Base-by-base conservation (phyloP, 192 early-diverging fungal genomes). In the Lobosporangium transversale region DNA sequence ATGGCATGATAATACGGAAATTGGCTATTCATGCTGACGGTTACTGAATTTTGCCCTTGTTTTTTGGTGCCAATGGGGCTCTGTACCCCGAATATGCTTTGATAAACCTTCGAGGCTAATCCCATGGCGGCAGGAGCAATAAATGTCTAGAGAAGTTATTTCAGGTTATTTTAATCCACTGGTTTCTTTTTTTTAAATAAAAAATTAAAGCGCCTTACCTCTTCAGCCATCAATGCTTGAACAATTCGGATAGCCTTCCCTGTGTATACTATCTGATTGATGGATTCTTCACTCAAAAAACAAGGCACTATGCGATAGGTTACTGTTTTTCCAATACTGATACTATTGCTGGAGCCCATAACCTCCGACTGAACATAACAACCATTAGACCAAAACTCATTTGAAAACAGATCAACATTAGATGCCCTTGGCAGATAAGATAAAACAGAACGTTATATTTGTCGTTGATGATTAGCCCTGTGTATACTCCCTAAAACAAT, bases 231-330 rank as follows among this genome's bases (percentile, higher is more conserved):
- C 27, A 76, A 35, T 0, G 59, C 36, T n/a, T 61, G 45, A 6
- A 44, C 48, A n/a, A 67, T 67, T 3, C 65, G 73, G 45, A 76
- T 52, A 26, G 73, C 73, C 35, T 76, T 76, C 5, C 73, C 73
- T 14, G 65, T 60, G 5, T 76, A 76, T 3, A 76, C 8, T 9
- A 67, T 21, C 27, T 58, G 65, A 8, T 58, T 40, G 11, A 76
- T 31, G 4, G 64, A 43, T 6, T n/a, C 6, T 0, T 62, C 55
- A 9, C 14, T 21, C 4, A 76, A 17, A 30, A 76, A 76, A 24
- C 64, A 62, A n/a, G 73, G 73, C 6, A 29, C 43, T 5, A 76
- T 43, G 18, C 40, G 24, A 3, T 20, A 35, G 11, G 64, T 55
- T 10, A 59, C 30, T 20, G 55, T 37, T 0, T 31, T 54, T n/a